Evolutionary conservation across 306 rosid genomes (phyloP).

Genomic region (Ammopiptanthus mongolicus): DNA sequence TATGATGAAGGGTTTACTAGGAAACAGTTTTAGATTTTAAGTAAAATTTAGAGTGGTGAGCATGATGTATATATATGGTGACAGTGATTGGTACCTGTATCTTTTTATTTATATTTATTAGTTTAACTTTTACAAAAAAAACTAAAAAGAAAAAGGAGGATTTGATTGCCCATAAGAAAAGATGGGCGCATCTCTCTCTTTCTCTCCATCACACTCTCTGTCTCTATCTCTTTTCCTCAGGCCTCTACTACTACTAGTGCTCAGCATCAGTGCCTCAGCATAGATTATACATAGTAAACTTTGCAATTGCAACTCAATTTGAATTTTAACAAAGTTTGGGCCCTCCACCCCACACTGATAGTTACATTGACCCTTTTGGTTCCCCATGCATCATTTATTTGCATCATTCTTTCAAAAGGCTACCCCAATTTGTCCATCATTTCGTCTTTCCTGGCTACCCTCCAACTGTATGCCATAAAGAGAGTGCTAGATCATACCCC

Average conservation of each 20-base stretch:
- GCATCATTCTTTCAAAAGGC: conserved; percentile 38
- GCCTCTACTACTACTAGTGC: background rate
- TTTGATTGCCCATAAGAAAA: conserved; percentile 26
- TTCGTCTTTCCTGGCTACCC: conserved; percentile 2
- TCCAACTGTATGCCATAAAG: conserved; percentile 30
- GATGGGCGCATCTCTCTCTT: conserved; percentile 20
- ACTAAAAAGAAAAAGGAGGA: conserved; percentile 19
- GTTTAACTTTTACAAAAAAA: conserved; percentile 12
- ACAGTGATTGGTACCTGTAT: background rate
- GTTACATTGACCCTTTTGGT: conserved; percentile 40
- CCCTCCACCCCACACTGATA: conserved; percentile 40
- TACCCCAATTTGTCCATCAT: conserved; percentile 21
- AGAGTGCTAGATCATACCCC: conserved; percentile 13
- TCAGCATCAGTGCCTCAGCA: background rate
- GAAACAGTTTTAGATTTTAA: background rate
- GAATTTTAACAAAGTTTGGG: conserved; percentile 35
- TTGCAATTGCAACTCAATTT: conserved; percentile 22
- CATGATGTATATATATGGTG: background rate
- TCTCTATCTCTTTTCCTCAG: background rate
- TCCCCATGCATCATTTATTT: conserved; percentile 37
- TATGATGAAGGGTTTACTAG: background rate
- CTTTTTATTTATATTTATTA: background rate
- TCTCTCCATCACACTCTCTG: background rate
- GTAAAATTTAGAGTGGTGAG: background rate
- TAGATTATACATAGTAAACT: conserved; percentile 10